Base-by-base conservation (phyloP, 345 rosid genomes). In the Carallia brachiata region DNA sequence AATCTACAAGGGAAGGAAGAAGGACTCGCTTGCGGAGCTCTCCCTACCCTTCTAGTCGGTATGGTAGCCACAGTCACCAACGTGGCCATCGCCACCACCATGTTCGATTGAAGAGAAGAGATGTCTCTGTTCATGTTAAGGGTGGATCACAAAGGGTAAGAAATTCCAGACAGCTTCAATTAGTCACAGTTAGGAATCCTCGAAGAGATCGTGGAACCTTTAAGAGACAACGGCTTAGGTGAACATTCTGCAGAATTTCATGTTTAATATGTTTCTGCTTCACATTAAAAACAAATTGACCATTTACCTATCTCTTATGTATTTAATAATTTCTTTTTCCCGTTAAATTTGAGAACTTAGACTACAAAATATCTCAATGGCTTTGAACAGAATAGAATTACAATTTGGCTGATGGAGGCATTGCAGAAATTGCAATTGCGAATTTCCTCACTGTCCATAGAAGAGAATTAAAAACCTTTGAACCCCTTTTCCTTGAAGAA, bases 81-180 rank as follows among this genome's bases (percentile, higher is more conserved):
- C 78, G 36, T 27, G 85, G 17, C 7, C 63, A 57, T 52, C 47
- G 23, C 57, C 76, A 36, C 27, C 87, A 70, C 30, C 78, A 34
- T 5, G 61, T 77, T 36, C 76, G 76, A 68, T 54, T 84, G 63
- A 86, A 74, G 66, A 60, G 60, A 13, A 83, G 82, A 37, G 72
- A 74, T 70, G 68, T 72, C 60, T 79, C 86, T 31, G 47, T 81
- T 30, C 84, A 65, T 63, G 77, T 77, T 6, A 75, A 73, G 59
- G 77, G 85, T 61, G 79, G 83, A 60, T 78, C 87, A 2, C 71
- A 70, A 57, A 84, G 85, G 74, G 28, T 60, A 19, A 80, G 67
- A 74, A 81, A 67, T 66, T 80, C 66, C 19, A 73, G 82, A 52
- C 78, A 39, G 67, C 74, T 75, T 68, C 81, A 63, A 60, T 23